phyloP scores from a whole-genome alignment of 768 basidiomycete species.

The Leccinum incarnatum region DNA sequence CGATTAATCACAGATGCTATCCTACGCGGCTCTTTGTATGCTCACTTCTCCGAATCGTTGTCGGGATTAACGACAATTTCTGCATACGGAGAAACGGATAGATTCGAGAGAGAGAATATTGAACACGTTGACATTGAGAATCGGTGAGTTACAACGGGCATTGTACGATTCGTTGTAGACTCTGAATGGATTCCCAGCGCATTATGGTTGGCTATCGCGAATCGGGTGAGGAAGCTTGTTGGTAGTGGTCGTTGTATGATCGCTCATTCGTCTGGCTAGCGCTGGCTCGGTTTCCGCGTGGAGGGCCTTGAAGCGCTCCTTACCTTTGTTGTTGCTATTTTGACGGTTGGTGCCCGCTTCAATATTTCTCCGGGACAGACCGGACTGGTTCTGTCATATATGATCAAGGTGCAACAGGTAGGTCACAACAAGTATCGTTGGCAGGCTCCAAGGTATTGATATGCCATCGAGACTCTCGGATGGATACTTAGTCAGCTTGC shows the following conservation, averaged over 20 bases:
- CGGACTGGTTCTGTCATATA: constrained; percentile 74
- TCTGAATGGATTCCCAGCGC: constrained; percentile 42
- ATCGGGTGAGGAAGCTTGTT: constrained; percentile 49
- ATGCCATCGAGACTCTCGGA: constrained; percentile 50
- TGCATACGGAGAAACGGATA: constrained; percentile 75
- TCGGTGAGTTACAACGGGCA: constrained; percentile 40
- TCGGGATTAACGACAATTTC: constrained; percentile 86
- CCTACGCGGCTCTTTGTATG: constrained; percentile 82
- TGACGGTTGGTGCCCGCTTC: constrained; percentile 72
- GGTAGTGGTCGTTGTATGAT: background rate
- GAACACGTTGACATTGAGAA: constrained; percentile 82
- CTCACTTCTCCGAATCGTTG: constrained; percentile 90
- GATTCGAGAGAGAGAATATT: constrained; percentile 76
- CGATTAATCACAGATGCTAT: constrained; percentile 57
- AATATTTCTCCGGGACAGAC: constrained; percentile 78
- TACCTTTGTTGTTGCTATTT: constrained; percentile 75
- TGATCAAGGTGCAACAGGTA: constrained; percentile 75
- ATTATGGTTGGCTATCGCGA: constrained; percentile 82
- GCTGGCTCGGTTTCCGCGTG: constrained; percentile 89
- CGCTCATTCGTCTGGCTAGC: constrained; percentile 33
- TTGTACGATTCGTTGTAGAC: background rate
- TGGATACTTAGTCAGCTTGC: constrained; percentile 77
- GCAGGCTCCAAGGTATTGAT: constrained; percentile 1
- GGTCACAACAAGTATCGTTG: constrained; percentile 16
- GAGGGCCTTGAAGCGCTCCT: constrained; percentile 75